A percentile compares a stretch with the other conserved stretches of the same genome.
Evolutionary conservation across 345 rosid genomes (phyloP).

Genomic region (Nephelium lappaceum): DNA sequence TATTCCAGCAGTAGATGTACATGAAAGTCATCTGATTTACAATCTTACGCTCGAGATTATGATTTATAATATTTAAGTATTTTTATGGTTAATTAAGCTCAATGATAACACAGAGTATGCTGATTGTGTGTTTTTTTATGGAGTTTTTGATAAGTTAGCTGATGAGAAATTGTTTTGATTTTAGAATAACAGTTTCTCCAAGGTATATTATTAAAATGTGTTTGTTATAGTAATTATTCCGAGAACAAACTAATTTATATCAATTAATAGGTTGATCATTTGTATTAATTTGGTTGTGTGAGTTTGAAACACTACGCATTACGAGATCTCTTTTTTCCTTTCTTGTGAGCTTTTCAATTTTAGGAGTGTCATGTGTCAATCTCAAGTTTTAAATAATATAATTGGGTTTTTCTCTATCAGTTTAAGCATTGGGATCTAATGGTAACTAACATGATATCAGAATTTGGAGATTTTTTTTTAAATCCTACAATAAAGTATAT

Average conservation of each 20-base stretch:
- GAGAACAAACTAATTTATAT: neutral
- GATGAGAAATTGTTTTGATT: neutral
- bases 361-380: too few relatives aligned
- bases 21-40: slow-evolving; percentile 59
- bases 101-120: neutral
- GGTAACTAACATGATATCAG: too few relatives aligned
- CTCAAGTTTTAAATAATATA: too few relatives aligned
- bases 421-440: too few relatives aligned
- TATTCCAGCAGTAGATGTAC: slow-evolving; percentile 87
- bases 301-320: neutral
- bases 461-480: too few relatives aligned
- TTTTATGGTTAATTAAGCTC: neutral
- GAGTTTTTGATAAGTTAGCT: neutral
- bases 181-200: neutral
- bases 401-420: too few relatives aligned
- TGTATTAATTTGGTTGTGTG: neutral
- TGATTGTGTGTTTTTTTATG: neutral
- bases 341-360: neutral
- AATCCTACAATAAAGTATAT: too few relatives aligned
- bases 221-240: neutral
- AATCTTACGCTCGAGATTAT: neutral
- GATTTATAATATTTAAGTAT: neutral
- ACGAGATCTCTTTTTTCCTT: neutral
- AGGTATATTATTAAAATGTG: neutral
- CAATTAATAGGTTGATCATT: neutral